These are phyloP conservation scores for Pyrus hybrid DNA, from an alignment of 331 rosid genomes.

Conservation along the genomic window DNA sequence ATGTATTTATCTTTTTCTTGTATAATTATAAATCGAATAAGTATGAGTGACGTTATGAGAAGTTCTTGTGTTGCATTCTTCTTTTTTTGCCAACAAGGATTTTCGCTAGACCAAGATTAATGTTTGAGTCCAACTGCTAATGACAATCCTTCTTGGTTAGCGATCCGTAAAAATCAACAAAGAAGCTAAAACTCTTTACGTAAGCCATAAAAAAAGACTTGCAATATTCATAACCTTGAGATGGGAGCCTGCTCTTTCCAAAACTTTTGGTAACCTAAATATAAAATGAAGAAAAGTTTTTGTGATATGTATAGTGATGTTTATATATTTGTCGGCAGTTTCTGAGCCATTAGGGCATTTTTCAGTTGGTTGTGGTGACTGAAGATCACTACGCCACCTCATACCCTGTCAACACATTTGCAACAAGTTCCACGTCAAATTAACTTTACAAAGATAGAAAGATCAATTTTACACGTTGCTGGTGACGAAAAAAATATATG, in stretches of 20 bases:
- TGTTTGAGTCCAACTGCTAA: no score
- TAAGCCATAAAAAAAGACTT: no score
- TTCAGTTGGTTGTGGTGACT: constrained; percentile 11
- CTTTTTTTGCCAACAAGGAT: no score
- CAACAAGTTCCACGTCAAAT: constrained; percentile 14
- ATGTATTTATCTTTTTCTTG: constrained; percentile 17
- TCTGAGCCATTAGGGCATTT: constrained; percentile 21
- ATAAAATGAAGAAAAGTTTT: not conserved
- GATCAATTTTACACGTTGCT: no score
- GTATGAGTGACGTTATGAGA: no score
- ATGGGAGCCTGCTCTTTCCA: no score
- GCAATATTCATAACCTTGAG: no score
- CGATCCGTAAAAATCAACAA: no score
- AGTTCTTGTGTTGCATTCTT: no score
- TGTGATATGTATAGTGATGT: constrained; percentile 11
- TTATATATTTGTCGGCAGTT: constrained; percentile 19
- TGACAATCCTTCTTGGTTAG: no score
- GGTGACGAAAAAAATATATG: not conserved
- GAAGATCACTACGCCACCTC: constrained; percentile 41
- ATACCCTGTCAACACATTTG: not conserved
- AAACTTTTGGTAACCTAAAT: not conserved
- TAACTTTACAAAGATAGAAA: not conserved
- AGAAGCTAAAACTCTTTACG: no score
- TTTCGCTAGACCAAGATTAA: no score
- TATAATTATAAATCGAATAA: not conserved